A percentile compares a stretch with the other conserved stretches of the same genome.
These are phyloP conservation scores for Westerdykella sp. DNA, from an alignment of 2,329 filamentous ascomycete species.

Conservation along the genomic window DNA sequence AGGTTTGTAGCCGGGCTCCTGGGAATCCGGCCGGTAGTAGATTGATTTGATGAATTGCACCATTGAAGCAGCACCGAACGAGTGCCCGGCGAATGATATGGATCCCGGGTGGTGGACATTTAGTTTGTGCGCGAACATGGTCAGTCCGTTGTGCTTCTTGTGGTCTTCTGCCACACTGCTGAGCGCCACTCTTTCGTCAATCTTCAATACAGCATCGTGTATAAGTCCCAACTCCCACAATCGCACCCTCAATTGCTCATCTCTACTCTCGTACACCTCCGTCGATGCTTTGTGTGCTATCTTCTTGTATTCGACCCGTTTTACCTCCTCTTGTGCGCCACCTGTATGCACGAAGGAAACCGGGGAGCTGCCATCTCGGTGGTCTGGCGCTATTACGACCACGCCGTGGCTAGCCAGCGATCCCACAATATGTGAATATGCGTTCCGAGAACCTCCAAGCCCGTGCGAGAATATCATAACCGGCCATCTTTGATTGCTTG, in stretches of 20 bases:
- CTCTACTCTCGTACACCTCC: conserved; percentile 60
- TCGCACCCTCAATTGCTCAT: conserved; percentile 67
- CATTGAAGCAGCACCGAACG: conserved; percentile 69
- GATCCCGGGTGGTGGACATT: conserved; percentile 65
- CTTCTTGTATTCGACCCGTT: conserved; percentile 40
- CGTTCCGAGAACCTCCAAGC: conserved; percentile 71
- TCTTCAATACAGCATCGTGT: conserved; percentile 60
- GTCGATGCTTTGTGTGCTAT: conserved; percentile 57
- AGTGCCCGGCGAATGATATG: conserved; percentile 72
- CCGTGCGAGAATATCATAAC: conserved; percentile 84
- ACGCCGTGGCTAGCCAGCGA: conserved; percentile 75
- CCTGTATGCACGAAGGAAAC: conserved; percentile 65
- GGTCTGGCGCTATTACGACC: conserved; percentile 74
- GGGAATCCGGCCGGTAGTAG: conserved; percentile 55
- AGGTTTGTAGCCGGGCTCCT: conserved; percentile 44
- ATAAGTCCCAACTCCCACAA: conserved; percentile 72
- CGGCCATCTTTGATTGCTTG: conserved; percentile 59
- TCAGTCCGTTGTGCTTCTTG: conserved; percentile 30
- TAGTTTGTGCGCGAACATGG: conserved; percentile 55
- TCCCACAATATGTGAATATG: conserved; percentile 76
- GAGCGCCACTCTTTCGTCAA: conserved; percentile 52
- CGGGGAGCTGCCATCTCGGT: conserved; percentile 74
- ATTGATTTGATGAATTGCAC: conserved; percentile 74
- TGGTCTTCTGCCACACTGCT: conserved; percentile 43
- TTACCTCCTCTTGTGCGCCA: conserved; percentile 34